A percentile compares a stretch with the other conserved stretches of the same genome.
These are phyloP conservation scores for Fonsecaea multimorphosa DNA, from an alignment of 2,329 filamentous ascomycete species.

Conservation along the genomic window DNA sequence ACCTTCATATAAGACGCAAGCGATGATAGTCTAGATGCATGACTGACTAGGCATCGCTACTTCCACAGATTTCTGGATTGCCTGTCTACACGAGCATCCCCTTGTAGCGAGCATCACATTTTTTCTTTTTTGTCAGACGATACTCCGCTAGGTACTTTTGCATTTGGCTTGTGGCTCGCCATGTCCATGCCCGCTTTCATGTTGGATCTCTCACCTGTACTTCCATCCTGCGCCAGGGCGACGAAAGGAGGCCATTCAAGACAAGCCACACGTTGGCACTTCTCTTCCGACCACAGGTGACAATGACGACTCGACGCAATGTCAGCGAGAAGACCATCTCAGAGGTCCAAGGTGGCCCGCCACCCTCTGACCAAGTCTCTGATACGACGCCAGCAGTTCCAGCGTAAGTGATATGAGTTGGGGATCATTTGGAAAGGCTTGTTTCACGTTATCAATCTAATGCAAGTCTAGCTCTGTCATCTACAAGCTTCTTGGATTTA, in stretches of 20 bases:
- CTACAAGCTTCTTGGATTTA: conserved; percentile 86
- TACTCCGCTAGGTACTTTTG: not conserved
- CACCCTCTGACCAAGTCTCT: conserved; percentile 37
- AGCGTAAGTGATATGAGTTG: conserved; percentile 61
- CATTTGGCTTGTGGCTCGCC: not conserved
- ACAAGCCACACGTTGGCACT: not conserved
- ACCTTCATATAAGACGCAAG: no score
- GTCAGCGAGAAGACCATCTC: conserved; percentile 31
- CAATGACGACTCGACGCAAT: conserved; percentile 28
- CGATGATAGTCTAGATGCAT: no score
- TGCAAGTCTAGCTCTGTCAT: conserved; percentile 64
- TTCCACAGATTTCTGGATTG: not conserved
- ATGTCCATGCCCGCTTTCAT: not conserved
- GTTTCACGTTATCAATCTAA: not conserved
- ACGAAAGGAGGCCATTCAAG: conserved; percentile 1
- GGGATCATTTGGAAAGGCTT: not conserved
- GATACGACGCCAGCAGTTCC: conserved; percentile 75
- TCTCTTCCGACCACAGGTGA: not conserved
- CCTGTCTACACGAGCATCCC: not conserved
- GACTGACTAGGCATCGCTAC: not conserved
- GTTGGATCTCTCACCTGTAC: not conserved
- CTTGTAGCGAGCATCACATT: not conserved
- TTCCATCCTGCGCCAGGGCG: conserved; percentile 1
- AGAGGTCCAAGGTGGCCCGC: conserved; percentile 31
- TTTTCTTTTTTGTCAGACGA: not conserved